These are phyloP conservation scores for Bertia moriformis DNA, from an alignment of 2,329 filamentous ascomycete genomes.

Conservation along the genomic window DNA sequence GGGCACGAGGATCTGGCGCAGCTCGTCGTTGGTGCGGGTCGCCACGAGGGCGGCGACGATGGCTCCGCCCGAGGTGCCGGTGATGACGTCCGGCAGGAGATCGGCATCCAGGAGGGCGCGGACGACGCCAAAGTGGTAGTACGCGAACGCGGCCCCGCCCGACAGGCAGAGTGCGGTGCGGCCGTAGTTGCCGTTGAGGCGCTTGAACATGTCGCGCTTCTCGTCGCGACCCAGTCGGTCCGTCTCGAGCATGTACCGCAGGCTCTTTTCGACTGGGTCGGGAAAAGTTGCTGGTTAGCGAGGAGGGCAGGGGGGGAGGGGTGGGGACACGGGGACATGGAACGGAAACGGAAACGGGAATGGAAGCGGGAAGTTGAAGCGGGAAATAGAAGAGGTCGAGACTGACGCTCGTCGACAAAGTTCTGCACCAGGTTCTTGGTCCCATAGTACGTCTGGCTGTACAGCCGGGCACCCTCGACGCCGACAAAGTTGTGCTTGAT, in stretches of 20 bases:
- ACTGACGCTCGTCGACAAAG: conserved; percentile 60
- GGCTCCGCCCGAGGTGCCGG: conserved; percentile 87
- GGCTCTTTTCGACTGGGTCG: conserved; percentile 36
- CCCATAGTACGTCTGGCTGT: conserved; percentile 92
- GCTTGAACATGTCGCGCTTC: conserved; percentile 73
- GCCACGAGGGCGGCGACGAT: conserved; percentile 75
- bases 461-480: conserved; percentile 83
- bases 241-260: conserved; percentile 56
- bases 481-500: conserved; percentile 98
- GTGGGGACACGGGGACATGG: too few species aligned
- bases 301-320: too few species aligned
- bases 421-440: conserved; percentile 90
- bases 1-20: conserved; percentile 72
- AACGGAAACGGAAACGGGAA: too few species aligned
- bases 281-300: too few species aligned
- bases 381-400: not conserved
- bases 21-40: conserved; percentile 80
- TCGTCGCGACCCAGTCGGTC: conserved; percentile 53
- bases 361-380: too few species aligned
- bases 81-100: conserved; percentile 82
- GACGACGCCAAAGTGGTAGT: conserved; percentile 89
- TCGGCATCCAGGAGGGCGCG: conserved; percentile 77
- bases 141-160: conserved; percentile 85
- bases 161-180: conserved; percentile 85
- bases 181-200: conserved; percentile 79